phyloP scores from a whole-genome alignment of 2,329 filamentous ascomycete species.

The Colletotrichum karsti region DNA sequence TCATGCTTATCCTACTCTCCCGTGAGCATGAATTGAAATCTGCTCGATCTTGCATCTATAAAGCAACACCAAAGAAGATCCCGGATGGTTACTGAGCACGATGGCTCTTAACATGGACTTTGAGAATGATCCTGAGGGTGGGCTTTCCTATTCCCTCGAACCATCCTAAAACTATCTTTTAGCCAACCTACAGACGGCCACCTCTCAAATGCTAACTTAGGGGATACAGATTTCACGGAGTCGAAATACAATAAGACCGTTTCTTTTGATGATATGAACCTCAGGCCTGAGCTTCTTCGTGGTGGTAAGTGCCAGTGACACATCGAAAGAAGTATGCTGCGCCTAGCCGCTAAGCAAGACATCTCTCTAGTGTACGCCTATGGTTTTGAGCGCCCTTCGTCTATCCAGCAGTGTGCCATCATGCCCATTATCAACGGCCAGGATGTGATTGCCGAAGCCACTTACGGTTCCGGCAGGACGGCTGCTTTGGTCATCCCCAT shows the following conservation, averaged over 20 bases:
- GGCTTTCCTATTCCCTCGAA: not conserved
- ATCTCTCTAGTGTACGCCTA: conserved; percentile 76
- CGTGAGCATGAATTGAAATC: not conserved
- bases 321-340: not conserved
- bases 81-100: not conserved
- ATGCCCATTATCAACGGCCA: conserved; percentile 99
- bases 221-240: conserved; percentile 56
- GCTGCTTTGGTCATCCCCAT: conserved; percentile 99
- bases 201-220: not conserved
- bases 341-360: not conserved
- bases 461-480: conserved; percentile 99
- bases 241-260: conserved; percentile 99
- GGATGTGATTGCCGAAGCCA: conserved; percentile 99
- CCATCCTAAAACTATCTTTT: no score
- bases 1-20: not conserved
- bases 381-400: conserved; percentile 99
- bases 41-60: not conserved
- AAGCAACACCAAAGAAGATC: not conserved
- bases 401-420: conserved; percentile 99
- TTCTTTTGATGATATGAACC: conserved; percentile 97
- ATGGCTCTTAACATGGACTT: not conserved
- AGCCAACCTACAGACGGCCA: not conserved
- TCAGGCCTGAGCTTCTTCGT: conserved; percentile 96
- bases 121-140: not conserved
- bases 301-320: conserved; percentile 50